Conservation (phyloP, 306 rosid genomes). For the Senna tora region DNA sequence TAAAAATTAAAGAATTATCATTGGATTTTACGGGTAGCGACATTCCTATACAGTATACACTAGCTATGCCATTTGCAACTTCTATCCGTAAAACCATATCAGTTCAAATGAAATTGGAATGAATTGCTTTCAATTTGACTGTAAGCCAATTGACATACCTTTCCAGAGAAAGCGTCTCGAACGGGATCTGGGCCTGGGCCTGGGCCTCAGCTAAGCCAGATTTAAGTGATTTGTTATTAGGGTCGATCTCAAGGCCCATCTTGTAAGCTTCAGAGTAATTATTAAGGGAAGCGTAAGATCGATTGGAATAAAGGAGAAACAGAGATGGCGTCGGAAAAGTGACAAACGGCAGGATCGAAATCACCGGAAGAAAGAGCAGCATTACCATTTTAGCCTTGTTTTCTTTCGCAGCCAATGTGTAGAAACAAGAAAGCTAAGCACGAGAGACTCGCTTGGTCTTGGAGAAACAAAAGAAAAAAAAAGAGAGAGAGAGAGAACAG, state of each 20-base stretch:
- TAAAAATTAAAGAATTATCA: not conserved
- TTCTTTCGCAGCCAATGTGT: too few relatives aligned
- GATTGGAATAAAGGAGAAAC: slow-evolving; percentile 88
- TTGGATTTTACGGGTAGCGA: not conserved
- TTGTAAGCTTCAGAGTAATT: slow-evolving; percentile 75
- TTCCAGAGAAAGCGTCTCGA: slow-evolving; percentile 83
- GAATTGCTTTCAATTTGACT: too few relatives aligned
- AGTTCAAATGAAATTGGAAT: not conserved
- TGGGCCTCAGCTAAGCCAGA: slow-evolving; percentile 78
- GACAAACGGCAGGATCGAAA: slow-evolving; percentile 60
- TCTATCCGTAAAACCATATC: not conserved
- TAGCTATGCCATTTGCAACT: not conserved
- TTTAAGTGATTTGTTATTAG: slow-evolving; percentile 74
- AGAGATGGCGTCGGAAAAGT: slow-evolving; percentile 83
- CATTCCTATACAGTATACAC: not conserved
- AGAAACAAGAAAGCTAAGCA: too few relatives aligned
- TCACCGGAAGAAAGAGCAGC: slow-evolving; percentile 88
- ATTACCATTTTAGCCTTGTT: slow-evolving; percentile 97
- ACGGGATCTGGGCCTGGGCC: slow-evolving; percentile 58
- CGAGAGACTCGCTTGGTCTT: too few relatives aligned
- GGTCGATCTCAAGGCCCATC: slow-evolving; percentile 87
- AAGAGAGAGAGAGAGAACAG: too few relatives aligned
- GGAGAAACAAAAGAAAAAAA: too few relatives aligned
- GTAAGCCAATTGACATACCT: slow-evolving; percentile 50
- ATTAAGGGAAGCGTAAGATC: slow-evolving; percentile 85